These are phyloP conservation scores for Trifolium subterraneum DNA, from an alignment of 306 rosid species.

Conservation along the genomic window DNA sequence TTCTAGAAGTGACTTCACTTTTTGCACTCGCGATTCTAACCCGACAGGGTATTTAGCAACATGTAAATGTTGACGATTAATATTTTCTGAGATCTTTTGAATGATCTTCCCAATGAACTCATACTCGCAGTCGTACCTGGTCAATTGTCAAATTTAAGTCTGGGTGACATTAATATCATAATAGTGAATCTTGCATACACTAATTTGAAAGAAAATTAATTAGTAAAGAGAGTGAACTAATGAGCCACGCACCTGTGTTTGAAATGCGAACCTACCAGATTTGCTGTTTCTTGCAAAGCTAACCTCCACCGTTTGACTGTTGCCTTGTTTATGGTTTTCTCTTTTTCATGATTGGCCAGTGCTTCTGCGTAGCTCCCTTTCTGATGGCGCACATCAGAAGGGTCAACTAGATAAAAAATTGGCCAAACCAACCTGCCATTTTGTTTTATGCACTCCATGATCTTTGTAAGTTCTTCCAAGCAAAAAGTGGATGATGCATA, in stretches of 20 bases:
- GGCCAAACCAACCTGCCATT: slow-evolving; percentile 4
- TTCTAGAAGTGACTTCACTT: slow-evolving; percentile 12
- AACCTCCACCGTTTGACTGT: not conserved
- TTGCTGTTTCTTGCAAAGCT: not conserved
- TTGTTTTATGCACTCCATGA: slow-evolving; percentile 16
- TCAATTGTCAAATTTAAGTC: not conserved
- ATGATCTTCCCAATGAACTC: not conserved
- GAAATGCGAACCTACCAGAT: not conserved
- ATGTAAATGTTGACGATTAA: not conserved
- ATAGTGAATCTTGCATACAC: not conserved
- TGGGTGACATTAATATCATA: not conserved
- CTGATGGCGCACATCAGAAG: slow-evolving; percentile 16
- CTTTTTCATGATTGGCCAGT: not conserved
- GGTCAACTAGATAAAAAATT: not conserved
- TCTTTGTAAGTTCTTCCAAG: slow-evolving; percentile 5
- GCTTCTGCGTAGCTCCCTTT: not conserved
- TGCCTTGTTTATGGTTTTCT: not conserved
- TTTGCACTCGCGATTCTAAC: not conserved
- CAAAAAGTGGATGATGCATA: not conserved
- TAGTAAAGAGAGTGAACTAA: not conserved
- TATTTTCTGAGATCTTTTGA: slow-evolving; percentile 9
- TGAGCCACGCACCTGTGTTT: not conserved
- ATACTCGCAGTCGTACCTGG: not conserved
- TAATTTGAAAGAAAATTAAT: not conserved
- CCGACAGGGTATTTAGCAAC: not conserved